Percentiles rank a stretch among this genome's conserved stretches.
These are phyloP conservation scores for Peronosclerospora sorghi DNA, from an alignment of 352 stramenopile species.

Conservation along the genomic window DNA sequence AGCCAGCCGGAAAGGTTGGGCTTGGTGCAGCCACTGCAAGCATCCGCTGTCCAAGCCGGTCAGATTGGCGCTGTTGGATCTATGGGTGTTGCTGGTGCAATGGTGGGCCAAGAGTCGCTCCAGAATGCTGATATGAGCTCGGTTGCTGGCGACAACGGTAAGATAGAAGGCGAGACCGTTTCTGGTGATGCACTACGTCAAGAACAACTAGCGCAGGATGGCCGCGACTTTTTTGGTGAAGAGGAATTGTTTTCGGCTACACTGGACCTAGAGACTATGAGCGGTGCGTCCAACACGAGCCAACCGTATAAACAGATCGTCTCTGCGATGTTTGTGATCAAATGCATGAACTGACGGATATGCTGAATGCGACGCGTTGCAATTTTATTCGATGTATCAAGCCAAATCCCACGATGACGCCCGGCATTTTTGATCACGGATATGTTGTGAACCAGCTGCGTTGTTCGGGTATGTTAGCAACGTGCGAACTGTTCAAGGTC, in stretches of 20 bases:
- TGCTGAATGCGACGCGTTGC: slow-evolving; percentile 71
- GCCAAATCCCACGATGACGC: slow-evolving; percentile 76
- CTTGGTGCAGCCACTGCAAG: too few species aligned
- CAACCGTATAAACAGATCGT: slow-evolving; percentile 49
- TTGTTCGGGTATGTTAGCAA: slow-evolving; percentile 83
- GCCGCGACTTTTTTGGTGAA: too few species aligned
- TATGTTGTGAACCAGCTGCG: slow-evolving; percentile 87
- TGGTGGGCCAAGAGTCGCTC: too few species aligned
- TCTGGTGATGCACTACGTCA: too few species aligned
- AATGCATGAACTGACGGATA: slow-evolving; percentile 80
- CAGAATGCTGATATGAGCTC: too few species aligned
- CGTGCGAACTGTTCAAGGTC: slow-evolving; percentile 85
- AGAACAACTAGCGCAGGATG: too few species aligned
- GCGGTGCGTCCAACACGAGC: slow-evolving; percentile 21
- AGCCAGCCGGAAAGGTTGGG: too few species aligned
- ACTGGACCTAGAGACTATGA: slow-evolving; percentile 42
- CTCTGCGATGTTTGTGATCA: slow-evolving; percentile 78
- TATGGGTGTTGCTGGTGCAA: too few species aligned
- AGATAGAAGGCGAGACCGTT: slow-evolving; percentile 86
- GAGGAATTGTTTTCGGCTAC: slow-evolving; percentile 70
- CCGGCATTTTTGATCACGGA: slow-evolving; percentile 76
- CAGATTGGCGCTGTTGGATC: too few species aligned
- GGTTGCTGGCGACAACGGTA: slow-evolving; percentile 92
- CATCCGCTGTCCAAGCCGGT: too few species aligned
- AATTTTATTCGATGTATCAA: slow-evolving; percentile 89